Percentiles rank a stretch among this genome's conserved stretches.
phyloP scores from a whole-genome alignment of 208 protist genomes.

The Leishmania gerbilli region DNA sequence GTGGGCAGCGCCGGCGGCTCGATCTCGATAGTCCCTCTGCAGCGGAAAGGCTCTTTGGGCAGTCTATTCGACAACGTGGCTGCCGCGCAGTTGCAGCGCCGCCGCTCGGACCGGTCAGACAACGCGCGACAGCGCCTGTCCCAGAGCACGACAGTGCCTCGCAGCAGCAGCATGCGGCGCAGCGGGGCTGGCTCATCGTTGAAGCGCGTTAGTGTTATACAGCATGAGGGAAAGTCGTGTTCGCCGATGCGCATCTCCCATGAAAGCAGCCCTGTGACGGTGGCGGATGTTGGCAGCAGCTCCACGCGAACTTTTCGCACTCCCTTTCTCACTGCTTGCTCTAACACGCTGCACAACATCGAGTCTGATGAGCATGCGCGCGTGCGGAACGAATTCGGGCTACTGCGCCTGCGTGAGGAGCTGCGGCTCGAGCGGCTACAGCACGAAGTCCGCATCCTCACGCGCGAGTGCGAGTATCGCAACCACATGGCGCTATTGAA shows the following conservation, averaged over 20 bases:
- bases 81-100: background rate
- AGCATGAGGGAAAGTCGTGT: conserved; percentile 20
- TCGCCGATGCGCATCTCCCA: conserved; percentile 22
- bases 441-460: conserved; percentile 48
- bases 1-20: conserved; percentile 22
- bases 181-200: background rate
- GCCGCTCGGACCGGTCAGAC: conserved; percentile 22
- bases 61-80: conserved; percentile 25
- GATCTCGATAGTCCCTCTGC: conserved; percentile 15
- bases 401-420: conserved; percentile 35
- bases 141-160: conserved; percentile 3
- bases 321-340: background rate
- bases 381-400: conserved; percentile 33
- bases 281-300: background rate
- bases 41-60: conserved; percentile 35
- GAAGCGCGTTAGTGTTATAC: conserved; percentile 33
- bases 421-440: conserved; percentile 50
- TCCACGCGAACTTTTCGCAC: conserved; percentile 1
- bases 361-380: conserved; percentile 28
- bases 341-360: conserved; percentile 1
- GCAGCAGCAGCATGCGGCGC: conserved; percentile 23
- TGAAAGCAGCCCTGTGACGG: conserved; percentile 1
- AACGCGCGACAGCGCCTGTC: conserved; percentile 11
- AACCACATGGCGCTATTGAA: conserved; percentile 31
- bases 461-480: conserved; percentile 51